A percentile compares a stretch with the other conserved stretches of the same genome.
phyloP scores from a whole-genome alignment of 192 early-diverging fungal genomes.

The Neocallimastix lanati region DNA sequence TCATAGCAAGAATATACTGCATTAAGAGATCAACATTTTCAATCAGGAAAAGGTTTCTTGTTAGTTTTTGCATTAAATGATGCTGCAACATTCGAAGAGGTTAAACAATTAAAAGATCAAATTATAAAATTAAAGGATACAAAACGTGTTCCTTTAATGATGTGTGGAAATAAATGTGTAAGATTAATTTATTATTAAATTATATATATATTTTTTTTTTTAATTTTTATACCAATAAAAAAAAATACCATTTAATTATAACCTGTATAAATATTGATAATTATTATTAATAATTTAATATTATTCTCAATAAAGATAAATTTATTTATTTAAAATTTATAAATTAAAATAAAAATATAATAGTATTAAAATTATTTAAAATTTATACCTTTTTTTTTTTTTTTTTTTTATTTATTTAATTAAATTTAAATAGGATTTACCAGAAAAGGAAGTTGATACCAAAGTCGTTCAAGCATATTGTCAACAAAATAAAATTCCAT shows the following conservation, averaged over 20 bases:
- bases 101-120: constrained; percentile 34
- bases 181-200: no score
- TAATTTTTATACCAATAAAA: no score
- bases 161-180: constrained; percentile 41
- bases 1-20: constrained; percentile 33
- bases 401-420: no score
- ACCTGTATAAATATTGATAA: no score
- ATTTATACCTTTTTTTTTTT: no score
- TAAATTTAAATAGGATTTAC: constrained; percentile 18
- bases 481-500: constrained; percentile 22
- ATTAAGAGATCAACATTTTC: constrained; percentile 32
- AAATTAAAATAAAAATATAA: no score
- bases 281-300: no score
- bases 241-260: no score
- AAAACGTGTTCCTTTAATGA: constrained; percentile 27
- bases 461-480: constrained; percentile 13
- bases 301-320: no score
- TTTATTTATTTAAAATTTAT: no score
- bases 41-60: constrained; percentile 33
- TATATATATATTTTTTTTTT: no score
- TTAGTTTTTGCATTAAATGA: constrained; percentile 36
- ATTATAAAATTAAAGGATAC: constrained; percentile 34
- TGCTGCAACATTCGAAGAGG: constrained; percentile 23
- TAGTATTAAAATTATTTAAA: no score
- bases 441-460: constrained; percentile 20